These are phyloP conservation scores for Dryadomyces quercus-mongolicae DNA, from an alignment of 2,329 filamentous ascomycete genomes.

Conservation along the genomic window DNA sequence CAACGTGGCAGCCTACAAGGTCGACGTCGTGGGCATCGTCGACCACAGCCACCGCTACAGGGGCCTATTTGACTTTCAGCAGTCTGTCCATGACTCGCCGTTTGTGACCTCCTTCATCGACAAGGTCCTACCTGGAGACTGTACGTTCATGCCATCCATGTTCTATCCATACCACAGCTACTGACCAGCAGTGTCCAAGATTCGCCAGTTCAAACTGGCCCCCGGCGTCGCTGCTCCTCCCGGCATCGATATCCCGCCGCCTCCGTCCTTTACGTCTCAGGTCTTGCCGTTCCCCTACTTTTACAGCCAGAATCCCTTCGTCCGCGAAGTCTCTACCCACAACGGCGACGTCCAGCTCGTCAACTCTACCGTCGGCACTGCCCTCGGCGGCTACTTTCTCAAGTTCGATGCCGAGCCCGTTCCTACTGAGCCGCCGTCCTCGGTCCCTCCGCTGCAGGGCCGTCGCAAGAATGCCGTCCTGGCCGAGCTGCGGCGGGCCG, in stretches of 20 bases:
- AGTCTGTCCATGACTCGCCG: conserved; percentile 52
- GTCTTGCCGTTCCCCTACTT: conserved; percentile 65
- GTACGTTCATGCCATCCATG: too few relatives aligned
- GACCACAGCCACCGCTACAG: conserved; percentile 79
- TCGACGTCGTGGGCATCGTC: conserved; percentile 61
- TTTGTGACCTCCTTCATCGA: conserved; percentile 63
- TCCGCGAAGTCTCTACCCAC: conserved; percentile 48
- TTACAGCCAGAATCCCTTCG: conserved; percentile 77
- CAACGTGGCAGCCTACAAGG: conserved; percentile 52
- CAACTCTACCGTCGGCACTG: conserved; percentile 45
- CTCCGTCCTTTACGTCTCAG: conserved; percentile 65
- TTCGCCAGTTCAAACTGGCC: conserved; percentile 53
- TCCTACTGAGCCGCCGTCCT: conserved; percentile 45
- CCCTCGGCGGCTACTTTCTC: conserved; percentile 46
- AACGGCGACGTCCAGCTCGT: conserved; percentile 38
- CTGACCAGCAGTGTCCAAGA: conserved; percentile 28
- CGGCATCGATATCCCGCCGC: conserved; percentile 63
- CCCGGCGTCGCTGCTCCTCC: conserved; percentile 45
- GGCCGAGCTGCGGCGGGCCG: conserved; percentile 47
- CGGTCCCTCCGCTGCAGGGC: conserved; percentile 44
- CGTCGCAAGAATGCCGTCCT: conserved; percentile 53
- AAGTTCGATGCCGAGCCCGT: conserved; percentile 50
- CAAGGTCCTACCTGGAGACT: conserved; percentile 58
- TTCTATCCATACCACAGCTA: too few relatives aligned
- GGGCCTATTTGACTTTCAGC: conserved; percentile 77